Evolutionary conservation across 2,329 filamentous ascomycete genomes (phyloP).

Genomic region (Myriosclerotinia duriaeana): DNA sequence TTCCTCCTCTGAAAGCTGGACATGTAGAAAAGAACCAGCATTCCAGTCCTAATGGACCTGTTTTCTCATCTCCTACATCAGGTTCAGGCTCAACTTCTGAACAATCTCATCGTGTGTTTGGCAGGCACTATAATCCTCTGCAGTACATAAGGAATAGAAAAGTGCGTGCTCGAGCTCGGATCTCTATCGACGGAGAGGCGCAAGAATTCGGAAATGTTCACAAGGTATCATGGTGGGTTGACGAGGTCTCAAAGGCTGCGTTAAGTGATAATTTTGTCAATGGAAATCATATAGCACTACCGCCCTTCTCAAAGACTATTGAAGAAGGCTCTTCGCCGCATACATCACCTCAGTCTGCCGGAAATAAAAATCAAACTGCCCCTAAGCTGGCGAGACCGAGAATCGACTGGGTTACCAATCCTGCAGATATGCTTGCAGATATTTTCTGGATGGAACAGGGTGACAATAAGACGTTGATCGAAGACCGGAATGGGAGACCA

Average conservation of each 20-base stretch:
- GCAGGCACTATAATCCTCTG: slow-evolving; percentile 82
- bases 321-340: slow-evolving; percentile 36
- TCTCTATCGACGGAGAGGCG: slow-evolving; percentile 68
- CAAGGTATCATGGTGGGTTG: slow-evolving; percentile 74
- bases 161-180: slow-evolving; percentile 75
- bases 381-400: slow-evolving; percentile 68
- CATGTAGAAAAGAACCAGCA: slow-evolving; percentile 43
- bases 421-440: slow-evolving; percentile 85
- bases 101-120: slow-evolving; percentile 44
- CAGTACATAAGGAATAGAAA: slow-evolving; percentile 92
- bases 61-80: slow-evolving; percentile 43
- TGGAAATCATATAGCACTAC: slow-evolving; percentile 46
- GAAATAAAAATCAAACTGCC: slow-evolving; percentile 40
- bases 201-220: slow-evolving; percentile 76
- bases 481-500: slow-evolving; percentile 73
- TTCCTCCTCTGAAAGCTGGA: slow-evolving; percentile 68
- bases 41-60: slow-evolving; percentile 43
- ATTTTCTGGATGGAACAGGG: slow-evolving; percentile 85
- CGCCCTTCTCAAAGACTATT: slow-evolving; percentile 42
- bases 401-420: slow-evolving; percentile 81
- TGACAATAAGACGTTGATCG: slow-evolving; percentile 75
- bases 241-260: slow-evolving; percentile 51
- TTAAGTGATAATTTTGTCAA: slow-evolving; percentile 31
- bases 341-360: slow-evolving; percentile 44
- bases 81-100: slow-evolving; percentile 43